phyloP scores from a whole-genome alignment of 2,329 filamentous ascomycete genomes.

The Microdochium trichocladiopsis region DNA sequence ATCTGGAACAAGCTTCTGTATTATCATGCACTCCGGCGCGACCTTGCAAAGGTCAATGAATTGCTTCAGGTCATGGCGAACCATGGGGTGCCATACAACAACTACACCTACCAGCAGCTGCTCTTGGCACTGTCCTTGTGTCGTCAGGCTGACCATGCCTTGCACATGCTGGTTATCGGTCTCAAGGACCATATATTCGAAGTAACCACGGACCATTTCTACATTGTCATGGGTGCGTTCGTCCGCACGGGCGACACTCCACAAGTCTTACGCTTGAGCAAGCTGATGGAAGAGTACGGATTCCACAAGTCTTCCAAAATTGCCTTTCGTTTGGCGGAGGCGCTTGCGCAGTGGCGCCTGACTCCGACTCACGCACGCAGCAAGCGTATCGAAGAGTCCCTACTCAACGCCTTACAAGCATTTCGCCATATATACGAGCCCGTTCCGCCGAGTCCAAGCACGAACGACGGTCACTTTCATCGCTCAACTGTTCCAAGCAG shows the following conservation, averaged over 20 bases:
- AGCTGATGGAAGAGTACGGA: slow-evolving; percentile 33
- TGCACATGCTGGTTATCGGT: slow-evolving; percentile 37
- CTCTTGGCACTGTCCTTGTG: slow-evolving; percentile 40
- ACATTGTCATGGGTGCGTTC: slow-evolving; percentile 45
- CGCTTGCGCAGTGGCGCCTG: slow-evolving; percentile 26
- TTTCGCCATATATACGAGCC: slow-evolving; percentile 23
- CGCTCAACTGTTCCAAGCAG: slow-evolving; percentile 4
- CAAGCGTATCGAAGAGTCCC: slow-evolving; percentile 12
- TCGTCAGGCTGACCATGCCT: slow-evolving; percentile 41
- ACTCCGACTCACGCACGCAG: not conserved
- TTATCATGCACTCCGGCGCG: slow-evolving; percentile 58
- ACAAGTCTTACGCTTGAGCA: slow-evolving; percentile 32
- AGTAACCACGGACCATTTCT: slow-evolving; percentile 40
- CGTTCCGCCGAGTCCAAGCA: slow-evolving; percentile 3
- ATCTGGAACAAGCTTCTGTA: slow-evolving; percentile 77
- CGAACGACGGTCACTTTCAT: not conserved
- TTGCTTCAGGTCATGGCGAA: slow-evolving; percentile 42
- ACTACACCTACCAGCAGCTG: slow-evolving; percentile 41
- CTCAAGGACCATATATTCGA: slow-evolving; percentile 35
- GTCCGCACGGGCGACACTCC: slow-evolving; percentile 34
- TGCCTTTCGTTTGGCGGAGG: slow-evolving; percentile 33
- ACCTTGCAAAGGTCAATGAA: slow-evolving; percentile 39
- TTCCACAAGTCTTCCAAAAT: slow-evolving; percentile 34
- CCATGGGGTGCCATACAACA: slow-evolving; percentile 37
- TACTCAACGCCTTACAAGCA: slow-evolving; percentile 24